Base-by-base conservation (phyloP, 345 rosid genomes). In the Triadica sebifera region DNA sequence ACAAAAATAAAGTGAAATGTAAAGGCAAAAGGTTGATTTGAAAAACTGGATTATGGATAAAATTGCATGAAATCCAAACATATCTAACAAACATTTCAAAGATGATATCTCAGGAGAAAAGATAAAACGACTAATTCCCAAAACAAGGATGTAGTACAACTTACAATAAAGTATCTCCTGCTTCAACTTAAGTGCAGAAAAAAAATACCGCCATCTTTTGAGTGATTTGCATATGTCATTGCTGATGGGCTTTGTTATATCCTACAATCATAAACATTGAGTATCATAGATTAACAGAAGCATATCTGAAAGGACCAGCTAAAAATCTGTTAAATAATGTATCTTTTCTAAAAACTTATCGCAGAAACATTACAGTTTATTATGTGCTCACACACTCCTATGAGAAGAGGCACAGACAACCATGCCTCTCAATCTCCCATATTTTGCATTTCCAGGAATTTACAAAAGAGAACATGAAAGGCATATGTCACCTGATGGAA, bases 111-210 rank as follows among this genome's bases (percentile, higher is more conserved):
- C 56, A 19, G 67, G 25, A 15, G 45, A 60, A 55, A 51, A 19
- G 55, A 65, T 22, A 43, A 47, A 71, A 67, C 22, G 37, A 57
- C 5, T 6, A 73, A 16, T 67, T 59, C 45, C 64, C 29, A 49
- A 51, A 63, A 16, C 64, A 71, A 72, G 34, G 34, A 69, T 20
- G 19, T 34, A 50, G 29, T 37, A 56, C 67, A 58, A 80, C 98
- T 89, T 80, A 94, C 98, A 92, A 77, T 92, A 94, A 67, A 94
- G 86, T 76, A 92, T 81, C 81, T 94, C 98, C 81, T 94, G 97
- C 85, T 92, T 93, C 82, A 92, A 75, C 86, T 89, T 94, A 68
- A 94, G 95, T 1, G 91, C 89, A 71, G 97, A 87, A 80, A 92
- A 92, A 71, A 91, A 87, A 82, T 87, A 80, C 72, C 94, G 87